Evolutionary conservation across 2,329 filamentous ascomycete genomes (phyloP).

Genomic region (Stachybotrys echinatus): DNA sequence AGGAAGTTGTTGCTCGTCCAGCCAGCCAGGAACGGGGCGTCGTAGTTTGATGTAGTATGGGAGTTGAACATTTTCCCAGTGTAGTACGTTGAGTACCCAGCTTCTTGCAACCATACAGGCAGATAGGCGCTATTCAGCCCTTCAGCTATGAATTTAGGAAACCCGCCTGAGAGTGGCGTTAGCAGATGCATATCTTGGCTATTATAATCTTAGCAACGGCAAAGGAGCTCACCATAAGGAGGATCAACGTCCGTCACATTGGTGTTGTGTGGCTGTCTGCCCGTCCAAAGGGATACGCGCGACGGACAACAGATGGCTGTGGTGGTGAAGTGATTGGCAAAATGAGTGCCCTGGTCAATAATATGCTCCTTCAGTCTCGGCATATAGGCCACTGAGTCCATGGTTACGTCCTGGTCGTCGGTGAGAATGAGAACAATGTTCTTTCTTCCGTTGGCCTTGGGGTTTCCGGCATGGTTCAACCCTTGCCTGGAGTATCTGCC

Average conservation of each 20-base stretch:
- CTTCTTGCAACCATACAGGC: conserved; percentile 64
- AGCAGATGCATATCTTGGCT: too few species aligned
- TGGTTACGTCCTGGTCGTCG: conserved; percentile 61
- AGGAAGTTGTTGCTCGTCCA: conserved; percentile 44
- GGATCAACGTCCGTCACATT: conserved; percentile 46
- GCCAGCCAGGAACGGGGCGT: conserved; percentile 49
- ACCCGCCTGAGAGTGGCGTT: conserved; percentile 33
- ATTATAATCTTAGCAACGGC: too few species aligned
- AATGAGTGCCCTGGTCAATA: conserved; percentile 46
- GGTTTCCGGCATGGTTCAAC: too few species aligned
- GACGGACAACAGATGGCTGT: conserved; percentile 52
- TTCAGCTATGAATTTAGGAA: conserved; percentile 53
- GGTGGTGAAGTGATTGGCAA: conserved; percentile 52
- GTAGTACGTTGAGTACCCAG: conserved; percentile 68
- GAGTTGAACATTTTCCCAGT: conserved; percentile 68
- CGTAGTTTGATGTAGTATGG: conserved; percentile 56
- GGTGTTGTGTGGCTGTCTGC: conserved; percentile 57
- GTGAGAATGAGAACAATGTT: conserved; percentile 65
- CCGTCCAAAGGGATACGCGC: conserved; percentile 53
- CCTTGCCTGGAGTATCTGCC: too few species aligned
- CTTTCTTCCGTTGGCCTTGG: conserved; percentile 4
- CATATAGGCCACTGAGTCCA: conserved; percentile 58
- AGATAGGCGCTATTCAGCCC: conserved; percentile 58
- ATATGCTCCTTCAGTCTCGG: conserved; percentile 38
- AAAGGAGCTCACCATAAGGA: conserved; percentile 32